Percentiles rank a stretch among this genome's conserved stretches.
phyloP scores from a whole-genome alignment of 768 basidiomycete species.

The Calocera viscosa region DNA sequence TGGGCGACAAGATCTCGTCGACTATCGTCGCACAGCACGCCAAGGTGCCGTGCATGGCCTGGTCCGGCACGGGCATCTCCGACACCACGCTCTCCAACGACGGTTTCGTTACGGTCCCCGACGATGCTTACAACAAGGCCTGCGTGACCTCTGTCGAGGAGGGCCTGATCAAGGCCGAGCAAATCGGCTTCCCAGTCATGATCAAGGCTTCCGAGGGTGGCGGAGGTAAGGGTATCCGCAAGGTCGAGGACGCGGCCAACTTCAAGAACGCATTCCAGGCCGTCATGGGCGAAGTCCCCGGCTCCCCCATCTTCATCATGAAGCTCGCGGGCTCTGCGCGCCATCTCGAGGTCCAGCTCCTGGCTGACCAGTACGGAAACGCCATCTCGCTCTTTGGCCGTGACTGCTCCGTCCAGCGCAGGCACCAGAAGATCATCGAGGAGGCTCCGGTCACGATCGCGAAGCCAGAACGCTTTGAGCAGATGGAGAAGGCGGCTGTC shows the following conservation, averaged over 20 bases:
- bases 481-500: slow-evolving; percentile 99
- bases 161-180: slow-evolving; percentile 66
- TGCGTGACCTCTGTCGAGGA: slow-evolving; percentile 83
- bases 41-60: slow-evolving; percentile 93
- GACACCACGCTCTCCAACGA: slow-evolving; percentile 72
- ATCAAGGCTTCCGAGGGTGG: slow-evolving; percentile 99
- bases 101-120: slow-evolving; percentile 90
- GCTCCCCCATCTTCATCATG: slow-evolving; percentile 99
- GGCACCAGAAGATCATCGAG: slow-evolving; percentile 99
- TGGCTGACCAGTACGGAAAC: slow-evolving; percentile 98
- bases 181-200: slow-evolving; percentile 96
- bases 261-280: slow-evolving; percentile 94
- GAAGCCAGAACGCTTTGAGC: slow-evolving; percentile 75
- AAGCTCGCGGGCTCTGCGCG: slow-evolving; percentile 96
- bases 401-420: slow-evolving; percentile 97
- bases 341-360: slow-evolving; percentile 93
- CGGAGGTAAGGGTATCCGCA: slow-evolving; percentile 97
- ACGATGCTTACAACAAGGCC: slow-evolving; percentile 74
- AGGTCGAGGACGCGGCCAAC: slow-evolving; percentile 70
- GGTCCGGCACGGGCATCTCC: slow-evolving; percentile 91
- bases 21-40: slow-evolving; percentile 98
- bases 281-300: slow-evolving; percentile 91
- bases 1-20: slow-evolving; percentile 99
- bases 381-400: slow-evolving; percentile 98
- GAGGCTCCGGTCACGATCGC: slow-evolving; percentile 99